Evolutionary conservation across 139 green algal species (phyloP).

Genomic region (Gonium pectorale): DNA sequence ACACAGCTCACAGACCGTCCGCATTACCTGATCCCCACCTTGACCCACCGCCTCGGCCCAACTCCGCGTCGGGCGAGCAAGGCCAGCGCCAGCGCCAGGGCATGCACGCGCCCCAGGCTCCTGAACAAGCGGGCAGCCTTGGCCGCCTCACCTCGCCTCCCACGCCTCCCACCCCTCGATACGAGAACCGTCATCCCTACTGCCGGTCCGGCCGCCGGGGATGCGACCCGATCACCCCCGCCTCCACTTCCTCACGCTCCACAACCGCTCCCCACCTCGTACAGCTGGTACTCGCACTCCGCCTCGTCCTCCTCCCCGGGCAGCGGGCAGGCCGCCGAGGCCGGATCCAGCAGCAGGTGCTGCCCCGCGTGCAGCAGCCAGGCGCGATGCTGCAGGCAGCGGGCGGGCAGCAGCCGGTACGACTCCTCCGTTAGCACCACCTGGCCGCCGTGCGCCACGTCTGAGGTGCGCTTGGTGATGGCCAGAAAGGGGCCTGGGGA

Average conservation of each 20-base stretch:
- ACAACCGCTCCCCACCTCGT: constrained; percentile 15
- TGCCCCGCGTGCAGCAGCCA: constrained; percentile 46
- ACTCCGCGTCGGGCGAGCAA: too few relatives aligned
- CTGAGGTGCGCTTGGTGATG: constrained; percentile 22
- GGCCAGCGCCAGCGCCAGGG: neutral
- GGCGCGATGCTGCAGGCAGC: constrained; percentile 29
- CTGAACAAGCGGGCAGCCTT: neutral
- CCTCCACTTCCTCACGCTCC: neutral
- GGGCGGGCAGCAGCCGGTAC: constrained; percentile 37
- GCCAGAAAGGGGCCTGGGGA: constrained; percentile 15
- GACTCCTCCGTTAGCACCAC: constrained; percentile 26
- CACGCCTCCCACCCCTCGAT: neutral
- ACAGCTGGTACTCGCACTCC: constrained; percentile 36
- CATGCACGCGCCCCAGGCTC: neutral
- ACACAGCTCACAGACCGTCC: too few relatives aligned
- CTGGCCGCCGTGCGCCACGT: constrained; percentile 42
- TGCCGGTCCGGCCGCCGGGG: too few relatives aligned
- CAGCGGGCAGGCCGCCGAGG: neutral
- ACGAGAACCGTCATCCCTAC: neutral
- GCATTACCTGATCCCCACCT: too few relatives aligned
- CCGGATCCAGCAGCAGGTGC: constrained; percentile 10
- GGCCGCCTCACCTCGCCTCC: neutral
- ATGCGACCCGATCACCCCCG: too few relatives aligned
- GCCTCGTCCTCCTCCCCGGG: constrained; percentile 5
- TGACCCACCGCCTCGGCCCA: too few relatives aligned